Evolutionary conservation across 2,329 filamentous ascomycete genomes (phyloP).

Genomic region (Coleophoma crateriformis): DNA sequence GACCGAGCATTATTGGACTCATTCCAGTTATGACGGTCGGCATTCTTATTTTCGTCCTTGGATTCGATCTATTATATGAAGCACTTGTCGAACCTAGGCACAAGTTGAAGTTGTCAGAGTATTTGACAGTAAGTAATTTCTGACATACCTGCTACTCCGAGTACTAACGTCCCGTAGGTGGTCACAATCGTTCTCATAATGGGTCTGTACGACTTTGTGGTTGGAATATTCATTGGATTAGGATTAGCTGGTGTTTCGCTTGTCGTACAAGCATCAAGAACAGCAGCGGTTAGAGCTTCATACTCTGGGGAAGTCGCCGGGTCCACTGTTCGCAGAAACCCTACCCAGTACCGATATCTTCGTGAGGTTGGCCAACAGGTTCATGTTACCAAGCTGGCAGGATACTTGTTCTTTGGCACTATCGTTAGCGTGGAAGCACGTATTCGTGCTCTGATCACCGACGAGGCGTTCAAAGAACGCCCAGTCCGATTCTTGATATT

Average conservation of each 20-base stretch:
- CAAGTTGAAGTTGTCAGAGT: constrained; percentile 82
- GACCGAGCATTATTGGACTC: constrained; percentile 83
- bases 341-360: constrained; percentile 81
- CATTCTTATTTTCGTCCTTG: constrained; percentile 88
- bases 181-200: constrained; percentile 88
- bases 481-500: constrained; percentile 88
- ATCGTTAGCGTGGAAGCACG: constrained; percentile 92
- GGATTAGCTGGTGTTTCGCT: constrained; percentile 86
- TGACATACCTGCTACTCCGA: no score
- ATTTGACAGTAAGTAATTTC: constrained; percentile 61
- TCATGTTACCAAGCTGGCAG: constrained; percentile 83
- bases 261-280: constrained; percentile 84
- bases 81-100: constrained; percentile 85
- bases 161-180: constrained; percentile 42
- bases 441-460: constrained; percentile 76
- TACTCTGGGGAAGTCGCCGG: constrained; percentile 86
- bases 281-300: constrained; percentile 83
- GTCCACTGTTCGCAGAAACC: constrained; percentile 88
- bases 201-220: constrained; percentile 95
- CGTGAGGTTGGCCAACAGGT: constrained; percentile 83
- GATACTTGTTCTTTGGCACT: constrained; percentile 97
- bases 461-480: constrained; percentile 68
- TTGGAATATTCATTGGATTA: constrained; percentile 88
- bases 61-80: constrained; percentile 86
- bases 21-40: constrained; percentile 98